phyloP scores from a whole-genome alignment of 1,284 basidiomycete species.

The Boletus mariae region DNA sequence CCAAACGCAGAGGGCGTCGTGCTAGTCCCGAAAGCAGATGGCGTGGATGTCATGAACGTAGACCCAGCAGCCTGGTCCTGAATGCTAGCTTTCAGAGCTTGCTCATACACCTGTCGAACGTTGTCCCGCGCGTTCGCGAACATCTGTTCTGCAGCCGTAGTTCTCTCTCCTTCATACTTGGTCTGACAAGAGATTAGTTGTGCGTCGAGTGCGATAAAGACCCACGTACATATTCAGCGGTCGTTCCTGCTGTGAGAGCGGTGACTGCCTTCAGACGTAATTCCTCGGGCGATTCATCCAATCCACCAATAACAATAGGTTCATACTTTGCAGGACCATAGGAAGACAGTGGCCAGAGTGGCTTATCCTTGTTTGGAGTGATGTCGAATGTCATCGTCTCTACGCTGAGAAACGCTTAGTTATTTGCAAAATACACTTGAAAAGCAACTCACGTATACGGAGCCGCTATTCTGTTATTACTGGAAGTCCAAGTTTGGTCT shows the following conservation, averaged over 20 bases:
- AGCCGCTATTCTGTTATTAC: constrained; percentile 23
- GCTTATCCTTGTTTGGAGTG: constrained; percentile 59
- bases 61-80: constrained; percentile 7
- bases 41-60: constrained; percentile 26
- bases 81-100: constrained; percentile 40
- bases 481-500: constrained; percentile 45
- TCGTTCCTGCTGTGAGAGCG: constrained; percentile 55
- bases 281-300: constrained; percentile 83
- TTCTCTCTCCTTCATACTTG: constrained; percentile 53
- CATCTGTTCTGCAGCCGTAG: constrained; percentile 37
- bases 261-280: constrained; percentile 65
- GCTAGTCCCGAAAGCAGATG: constrained; percentile 18
- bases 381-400: constrained; percentile 62
- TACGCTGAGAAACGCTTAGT: constrained; percentile 37
- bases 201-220: neutral
- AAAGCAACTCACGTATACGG: constrained; percentile 42
- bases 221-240: constrained; percentile 56
- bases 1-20: constrained; percentile 33
- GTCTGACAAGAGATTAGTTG: constrained; percentile 33
- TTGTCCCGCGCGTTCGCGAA: constrained; percentile 49
- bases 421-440: constrained; percentile 9
- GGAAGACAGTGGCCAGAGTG: constrained; percentile 78
- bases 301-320: constrained; percentile 60
- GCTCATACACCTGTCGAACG: constrained; percentile 46
- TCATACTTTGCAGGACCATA: constrained; percentile 80